phyloP scores from a whole-genome alignment of 345 rosid genomes.

The rapeseed (Brassica napus) region Da-Ae NC_063439.1:13829501-13830000 shows the following conservation, averaged over 20 bases:
- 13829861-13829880: background rate
- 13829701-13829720: too few species aligned
- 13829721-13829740: too few species aligned
- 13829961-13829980: background rate
- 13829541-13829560: slow-evolving; percentile 62
- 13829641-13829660: background rate
- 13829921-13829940: background rate
- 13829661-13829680: background rate
- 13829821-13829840: background rate
- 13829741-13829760: background rate
- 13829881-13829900: background rate
- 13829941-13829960: background rate
- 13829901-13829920: background rate
- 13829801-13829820: slow-evolving; percentile 1
- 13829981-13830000: background rate
- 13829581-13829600: slow-evolving; percentile 76
- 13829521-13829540: slow-evolving; percentile 80
- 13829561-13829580: slow-evolving; percentile 55
- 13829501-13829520: slow-evolving; percentile 92
- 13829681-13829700: too few species aligned
- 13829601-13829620: slow-evolving; percentile 89
- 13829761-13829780: background rate
- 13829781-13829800: background rate
- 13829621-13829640: slow-evolving; percentile 62
- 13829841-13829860: background rate